Evolutionary conservation across 345 rosid genomes (phyloP), one percentile per base, ranked within the genome.

Genomic region (Hibiscus syriacus): DNA sequence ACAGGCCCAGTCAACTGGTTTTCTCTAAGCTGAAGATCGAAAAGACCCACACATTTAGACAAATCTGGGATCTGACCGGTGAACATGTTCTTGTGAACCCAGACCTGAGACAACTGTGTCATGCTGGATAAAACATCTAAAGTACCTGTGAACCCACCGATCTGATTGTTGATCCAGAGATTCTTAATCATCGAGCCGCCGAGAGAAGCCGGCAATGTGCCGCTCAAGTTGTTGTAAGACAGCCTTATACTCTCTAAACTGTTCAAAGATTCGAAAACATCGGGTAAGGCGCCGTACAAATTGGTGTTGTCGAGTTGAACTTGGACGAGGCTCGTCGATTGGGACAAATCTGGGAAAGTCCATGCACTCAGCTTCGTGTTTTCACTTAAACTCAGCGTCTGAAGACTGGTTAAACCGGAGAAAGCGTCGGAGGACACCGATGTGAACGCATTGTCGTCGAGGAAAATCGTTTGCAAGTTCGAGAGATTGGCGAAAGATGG

Each of bases 61-160:
- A 90, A 81, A 72, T 92, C 93, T 0, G 97, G 97, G 38, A 92
- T 82, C 0, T 84, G 86, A 56, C 98, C 98, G 2, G 76, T 48
- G 70, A 92, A 90, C 57, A 78, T 79, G 67, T 92, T 90, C 23
- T 80, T 78, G 0, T 92, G 89, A 9, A 92, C 80, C 96, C 92
- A 90, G 6, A 81, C 93, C 70, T 83, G 87, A 11, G 27, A 13
- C 62, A 92, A 43, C 32, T 74, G 69, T 12, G 67, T 54, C 97
- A 92, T 90, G n/a, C 72, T 69, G 1, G 92, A 72, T 14, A 92
- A 69, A 38, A 93, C 88, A 0, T 82, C 77, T 26, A 91, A 74
- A n/a, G 76, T 76, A 12, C 97, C 98, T 0, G 85, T 64, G 16
- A 93, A 68, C 11, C 97, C 97, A 1, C 14, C 2, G 0, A 10